Evolutionary conservation across 2,329 filamentous ascomycete species (phyloP), one percentile per base, ranked within the genome.

Genomic region (Fusarium sp.): DNA sequence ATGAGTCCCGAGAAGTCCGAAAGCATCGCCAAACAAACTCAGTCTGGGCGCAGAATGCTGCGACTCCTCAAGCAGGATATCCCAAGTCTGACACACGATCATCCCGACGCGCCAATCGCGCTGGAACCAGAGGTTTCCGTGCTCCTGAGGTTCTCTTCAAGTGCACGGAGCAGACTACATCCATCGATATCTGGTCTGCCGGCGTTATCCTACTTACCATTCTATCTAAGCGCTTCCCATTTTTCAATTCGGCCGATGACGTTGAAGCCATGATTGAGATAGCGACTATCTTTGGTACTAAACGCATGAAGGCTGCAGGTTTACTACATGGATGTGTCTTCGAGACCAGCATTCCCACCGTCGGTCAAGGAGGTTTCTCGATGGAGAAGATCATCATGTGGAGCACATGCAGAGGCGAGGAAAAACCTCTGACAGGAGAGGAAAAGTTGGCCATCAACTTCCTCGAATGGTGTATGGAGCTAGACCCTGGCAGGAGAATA

Each of bases 161-260:
- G 82, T 99, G 96, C 84, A 98, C 95, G 0, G 93, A 95, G 72
- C 96, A 99, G 82, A 97, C 93, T 8, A 96, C 93, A 47, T 93
- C 96, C 76, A 96, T 99, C 75, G 96, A 99, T 81, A 93, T 99
- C 74, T 99, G 96, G 96, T 97, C 94, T 30, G 95, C 92, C 0
- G 96, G 96, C 46, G 95, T 99, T n/a, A 97, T 99, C 62, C 88
- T 99, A 5, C 87, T 99, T n/a, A 99, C 96, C 2, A 93, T 99
- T 72, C 86, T 99, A 19, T 96, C 94, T 44, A 93, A 93, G 64
- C 91, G 96, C 8, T 99, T 99, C 78, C 96, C 96, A 3, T 99
- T 99, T 83, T 99, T 99, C 87, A 98, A 99, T 83, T 97, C 94
- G 50, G 93, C 95, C n/a, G 96, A 99, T 81, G 96, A 99, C 78